Base-by-base conservation (phyloP, 345 rosid species). In the Moricandia moricandioides region DNA sequence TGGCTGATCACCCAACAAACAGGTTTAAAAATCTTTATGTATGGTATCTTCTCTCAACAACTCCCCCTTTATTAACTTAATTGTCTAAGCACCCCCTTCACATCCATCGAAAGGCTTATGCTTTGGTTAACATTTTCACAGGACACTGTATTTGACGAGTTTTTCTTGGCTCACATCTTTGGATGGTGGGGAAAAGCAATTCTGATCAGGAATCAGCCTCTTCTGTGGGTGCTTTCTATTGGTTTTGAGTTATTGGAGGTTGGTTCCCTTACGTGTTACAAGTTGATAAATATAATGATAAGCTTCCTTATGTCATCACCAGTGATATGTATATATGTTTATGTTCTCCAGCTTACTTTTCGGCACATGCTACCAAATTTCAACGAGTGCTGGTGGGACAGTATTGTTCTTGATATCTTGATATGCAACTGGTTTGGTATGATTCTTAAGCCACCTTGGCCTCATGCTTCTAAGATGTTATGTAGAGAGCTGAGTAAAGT, bases 121-220 rank as follows among this genome's bases (percentile, higher is more conserved):
- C 29, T 56, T 63, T 74, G 63, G 49, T 1, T 63, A 34, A 26
- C 9, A 9, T 14, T 80, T 51, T 76, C 13, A 47, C 74, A 95
- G 99, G 99, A 92, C 57, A 91, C 97, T 17, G 83, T 96, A 34
- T 89, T 96, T 78, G 99, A 96, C 77, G 99, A 96, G 75, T 96
- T 96, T 85, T 92, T 96, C 82, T 73, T 92, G 57, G 99, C 99
- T 39, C 99, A 96, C 76, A 89, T 96, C 31, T 88, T 96, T 84
- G 99, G 99, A 57, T 96, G 99, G 99, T 96, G 99, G 99, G 99
- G 99, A 56, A 96, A 96, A 82, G 99, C 99, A 54, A 95, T 92
- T 82, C 69, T 95, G 75, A 82, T 92, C 58, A 92, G 98, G 66
- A 95, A 92, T 74, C 99, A 92, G 79, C 91, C 98, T 1, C 96